Percentiles rank a stretch among this genome's conserved stretches.
Conservation (phyloP, 2,329 filamentous ascomycete genomes). For the Alternaria gaisen region DNA sequence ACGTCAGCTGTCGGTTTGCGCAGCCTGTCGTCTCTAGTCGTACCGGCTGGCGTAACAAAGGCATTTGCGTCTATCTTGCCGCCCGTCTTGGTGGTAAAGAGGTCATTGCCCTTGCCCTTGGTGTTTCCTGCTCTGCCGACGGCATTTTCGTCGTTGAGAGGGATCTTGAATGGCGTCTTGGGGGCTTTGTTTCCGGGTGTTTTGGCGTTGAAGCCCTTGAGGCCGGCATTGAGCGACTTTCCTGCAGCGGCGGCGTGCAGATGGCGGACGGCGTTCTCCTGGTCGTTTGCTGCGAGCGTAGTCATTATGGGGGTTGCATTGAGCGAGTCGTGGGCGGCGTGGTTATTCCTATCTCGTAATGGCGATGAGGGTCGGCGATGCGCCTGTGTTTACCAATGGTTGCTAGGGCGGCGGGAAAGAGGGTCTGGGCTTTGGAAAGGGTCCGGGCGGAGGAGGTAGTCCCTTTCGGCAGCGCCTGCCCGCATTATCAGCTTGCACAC, state of each 20-base stretch:
- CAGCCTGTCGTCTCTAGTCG: conserved; percentile 10
- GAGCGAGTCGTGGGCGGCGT: conserved; percentile 29
- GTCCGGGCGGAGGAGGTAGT: conserved; percentile 23
- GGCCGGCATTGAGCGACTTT: conserved; percentile 75
- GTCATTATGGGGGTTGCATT: conserved; percentile 56
- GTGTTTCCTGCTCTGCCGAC: conserved; percentile 69
- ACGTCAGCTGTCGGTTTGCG: conserved; percentile 13
- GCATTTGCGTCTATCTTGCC: conserved; percentile 66
- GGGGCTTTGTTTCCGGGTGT: conserved; percentile 79
- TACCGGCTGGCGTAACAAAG: conserved; percentile 83
- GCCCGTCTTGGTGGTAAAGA: conserved; percentile 61
- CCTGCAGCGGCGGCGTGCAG: conserved; percentile 75
- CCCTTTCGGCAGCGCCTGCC: conserved; percentile 34
- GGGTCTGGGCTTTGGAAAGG: conserved; percentile 25
- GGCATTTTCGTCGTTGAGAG: conserved; percentile 88
- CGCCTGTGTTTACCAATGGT: conserved; percentile 41
- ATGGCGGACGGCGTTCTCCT: conserved; percentile 84
- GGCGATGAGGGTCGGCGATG: conserved; percentile 5
- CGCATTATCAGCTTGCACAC: conserved; percentile 40
- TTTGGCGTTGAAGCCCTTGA: conserved; percentile 72
- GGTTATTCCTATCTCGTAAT: conserved; percentile 16
- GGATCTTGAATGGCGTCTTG: conserved; percentile 82
- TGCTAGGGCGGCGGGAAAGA: conserved; percentile 30
- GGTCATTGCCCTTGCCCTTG: conserved; percentile 65
- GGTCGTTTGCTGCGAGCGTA: conserved; percentile 80